phyloP scores from a whole-genome alignment of 2,329 filamentous ascomycete species.

The Aspergillus ruber region DNA sequence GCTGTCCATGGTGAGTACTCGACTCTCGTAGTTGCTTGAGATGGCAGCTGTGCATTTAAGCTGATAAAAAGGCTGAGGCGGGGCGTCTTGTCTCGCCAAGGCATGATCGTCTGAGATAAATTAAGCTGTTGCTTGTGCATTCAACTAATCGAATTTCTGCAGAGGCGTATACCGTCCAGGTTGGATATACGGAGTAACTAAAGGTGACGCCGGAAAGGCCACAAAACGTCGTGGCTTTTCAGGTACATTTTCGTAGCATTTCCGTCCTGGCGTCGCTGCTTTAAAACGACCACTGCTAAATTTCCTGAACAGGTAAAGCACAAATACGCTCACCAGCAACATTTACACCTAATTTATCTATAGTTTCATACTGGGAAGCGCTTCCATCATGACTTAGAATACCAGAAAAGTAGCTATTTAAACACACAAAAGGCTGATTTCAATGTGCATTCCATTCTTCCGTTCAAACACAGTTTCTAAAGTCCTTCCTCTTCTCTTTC shows the following conservation, averaged over 20 bases:
- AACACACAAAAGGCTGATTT: background rate
- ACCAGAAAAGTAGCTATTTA: background rate
- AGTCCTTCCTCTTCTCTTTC: background rate
- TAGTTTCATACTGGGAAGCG: background rate
- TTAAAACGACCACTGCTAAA: too few relatives aligned
- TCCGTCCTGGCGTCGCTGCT: too few relatives aligned
- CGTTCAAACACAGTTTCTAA: background rate
- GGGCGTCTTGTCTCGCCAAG: background rate
- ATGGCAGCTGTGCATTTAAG: background rate
- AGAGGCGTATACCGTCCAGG: too few relatives aligned
- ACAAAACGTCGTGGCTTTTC: too few relatives aligned
- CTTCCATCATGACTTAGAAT: background rate
- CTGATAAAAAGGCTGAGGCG: background rate
- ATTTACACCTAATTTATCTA: background rate
- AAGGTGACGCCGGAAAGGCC: too few relatives aligned
- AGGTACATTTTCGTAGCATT: too few relatives aligned
- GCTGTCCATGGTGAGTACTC: background rate
- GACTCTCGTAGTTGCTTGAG: background rate
- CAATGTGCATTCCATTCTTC: background rate
- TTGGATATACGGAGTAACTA: too few relatives aligned
- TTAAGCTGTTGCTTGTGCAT: too few relatives aligned
- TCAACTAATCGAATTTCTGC: too few relatives aligned
- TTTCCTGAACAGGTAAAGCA: too few relatives aligned
- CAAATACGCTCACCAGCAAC: background rate
- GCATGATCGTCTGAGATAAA: background rate